Conservation (phyloP, 129 eudicot species). For the Oenanthe sinensis region DNA sequence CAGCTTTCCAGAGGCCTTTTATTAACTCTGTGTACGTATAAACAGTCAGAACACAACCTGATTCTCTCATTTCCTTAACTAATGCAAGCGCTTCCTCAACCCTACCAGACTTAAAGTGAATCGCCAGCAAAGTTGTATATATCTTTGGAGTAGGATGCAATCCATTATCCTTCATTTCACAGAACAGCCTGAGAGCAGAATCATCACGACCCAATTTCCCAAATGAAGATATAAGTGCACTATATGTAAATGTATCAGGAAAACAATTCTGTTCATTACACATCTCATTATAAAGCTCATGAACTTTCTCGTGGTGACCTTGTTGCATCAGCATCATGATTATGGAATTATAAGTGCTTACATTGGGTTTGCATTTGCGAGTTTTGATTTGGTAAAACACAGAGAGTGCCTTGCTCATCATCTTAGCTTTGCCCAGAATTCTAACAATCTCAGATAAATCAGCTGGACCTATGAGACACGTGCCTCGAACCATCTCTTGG, state of each 20-base stretch:
- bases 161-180: conserved; percentile 84
- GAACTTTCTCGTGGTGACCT: conserved; percentile 77
- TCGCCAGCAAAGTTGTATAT: conserved; percentile 63
- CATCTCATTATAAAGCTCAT: conserved; percentile 91
- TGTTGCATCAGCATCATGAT: conserved; percentile 92
- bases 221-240: conserved; percentile 75
- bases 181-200: conserved; percentile 61
- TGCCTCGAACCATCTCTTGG: conserved; percentile 67
- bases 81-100: conserved; percentile 64
- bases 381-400: conserved; percentile 70
- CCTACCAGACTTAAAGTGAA: conserved; percentile 58
- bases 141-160: conserved; percentile 77
- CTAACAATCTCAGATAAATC: conserved; percentile 66
- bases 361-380: conserved; percentile 77
- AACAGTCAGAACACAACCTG: conserved; percentile 64
- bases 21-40: conserved; percentile 87
- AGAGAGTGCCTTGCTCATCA: conserved; percentile 79
- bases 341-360: conserved; percentile 68
- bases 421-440: conserved; percentile 67
- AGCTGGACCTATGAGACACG: conserved; percentile 41
- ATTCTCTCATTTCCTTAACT: conserved; percentile 62
- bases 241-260: conserved; percentile 77
- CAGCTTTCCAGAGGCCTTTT: conserved; percentile 63
- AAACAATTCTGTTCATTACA: conserved; percentile 78
- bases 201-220: conserved; percentile 67